phyloP scores from a whole-genome alignment of 345 rosid species.

The Rhizophora apiculata region DNA sequence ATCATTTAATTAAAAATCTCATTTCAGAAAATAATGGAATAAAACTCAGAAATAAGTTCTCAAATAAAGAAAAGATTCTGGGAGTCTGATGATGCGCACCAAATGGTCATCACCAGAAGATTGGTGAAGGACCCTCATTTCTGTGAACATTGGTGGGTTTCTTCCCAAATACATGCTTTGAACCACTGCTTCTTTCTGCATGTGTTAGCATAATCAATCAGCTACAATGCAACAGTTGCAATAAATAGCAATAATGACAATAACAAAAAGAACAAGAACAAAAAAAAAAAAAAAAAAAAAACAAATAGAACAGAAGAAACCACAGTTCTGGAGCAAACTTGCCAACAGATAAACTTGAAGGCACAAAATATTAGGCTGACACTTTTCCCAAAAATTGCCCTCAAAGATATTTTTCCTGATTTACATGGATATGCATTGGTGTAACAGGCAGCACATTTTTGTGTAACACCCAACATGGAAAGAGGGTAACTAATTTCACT shows the following conservation, averaged over 20 bases:
- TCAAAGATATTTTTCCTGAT: no score
- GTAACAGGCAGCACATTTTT: no score
- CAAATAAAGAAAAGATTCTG: neutral
- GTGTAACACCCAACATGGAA: no score
- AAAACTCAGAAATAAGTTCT: neutral
- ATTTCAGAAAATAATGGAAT: neutral
- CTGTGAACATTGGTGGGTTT: conserved; percentile 81
- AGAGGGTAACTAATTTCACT: no score
- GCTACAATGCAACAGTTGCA: neutral
- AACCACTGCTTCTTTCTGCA: conserved; percentile 72
- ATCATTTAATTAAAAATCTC: conserved; percentile 18
- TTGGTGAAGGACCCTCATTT: conserved; percentile 64
- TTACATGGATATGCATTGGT: no score
- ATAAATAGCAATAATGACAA: neutral
- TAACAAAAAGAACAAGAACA: neutral
- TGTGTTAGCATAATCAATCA: conserved; percentile 10
- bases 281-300: neutral
- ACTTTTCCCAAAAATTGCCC: no score
- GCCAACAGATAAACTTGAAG: no score
- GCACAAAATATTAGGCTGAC: no score
- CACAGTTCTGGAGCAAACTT: no score
- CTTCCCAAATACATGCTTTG: conserved; percentile 87
- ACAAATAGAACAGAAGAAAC: no score
- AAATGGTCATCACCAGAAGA: conserved; percentile 77
- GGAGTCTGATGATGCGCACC: conserved; percentile 37